Conservation (phyloP, 495 filamentous ascomycete species). For the Astrocystis sublimbata region DNA sequence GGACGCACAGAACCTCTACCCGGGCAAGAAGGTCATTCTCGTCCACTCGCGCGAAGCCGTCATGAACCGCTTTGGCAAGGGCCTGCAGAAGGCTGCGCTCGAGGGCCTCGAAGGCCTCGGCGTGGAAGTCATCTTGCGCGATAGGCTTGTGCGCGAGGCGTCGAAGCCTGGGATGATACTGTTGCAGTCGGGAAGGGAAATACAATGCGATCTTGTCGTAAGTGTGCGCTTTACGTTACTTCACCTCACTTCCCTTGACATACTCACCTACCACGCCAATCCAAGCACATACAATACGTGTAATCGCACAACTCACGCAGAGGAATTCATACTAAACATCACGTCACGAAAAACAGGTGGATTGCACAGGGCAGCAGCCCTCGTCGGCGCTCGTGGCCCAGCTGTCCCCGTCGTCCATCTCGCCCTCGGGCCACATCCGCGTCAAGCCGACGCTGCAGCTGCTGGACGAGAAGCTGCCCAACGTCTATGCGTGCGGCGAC, state of each 20-base stretch:
- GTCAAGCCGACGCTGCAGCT: conserved; percentile 34
- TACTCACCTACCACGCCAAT: too few relatives aligned
- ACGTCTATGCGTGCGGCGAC: conserved; percentile 33
- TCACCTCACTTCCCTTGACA: background rate
- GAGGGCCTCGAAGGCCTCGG: conserved; percentile 41
- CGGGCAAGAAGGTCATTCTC: conserved; percentile 56
- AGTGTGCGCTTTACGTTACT: conserved; percentile 5
- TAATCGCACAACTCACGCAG: too few relatives aligned
- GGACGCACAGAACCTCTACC: conserved; percentile 57
- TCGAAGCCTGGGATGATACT: conserved; percentile 19
- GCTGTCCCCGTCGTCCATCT: conserved; percentile 24
- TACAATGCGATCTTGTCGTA: conserved; percentile 34
- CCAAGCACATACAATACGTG: too few relatives aligned
- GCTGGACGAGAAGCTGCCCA: conserved; percentile 30
- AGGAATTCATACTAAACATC: background rate
- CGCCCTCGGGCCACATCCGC: conserved; percentile 29
- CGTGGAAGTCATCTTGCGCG: conserved; percentile 44
- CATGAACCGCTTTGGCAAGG: conserved; percentile 55
- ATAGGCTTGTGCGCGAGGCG: conserved; percentile 26
- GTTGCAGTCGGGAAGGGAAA: conserved; percentile 25
- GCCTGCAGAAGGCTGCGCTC: conserved; percentile 49
- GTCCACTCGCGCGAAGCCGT: conserved; percentile 57
- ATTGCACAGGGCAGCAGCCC: conserved; percentile 34
- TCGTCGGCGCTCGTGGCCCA: conserved; percentile 23
- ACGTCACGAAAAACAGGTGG: conserved; percentile 24